Base-by-base conservation (phyloP, 1,284 basidiomycete genomes). In the Ceratobasidium sp. region DNA sequence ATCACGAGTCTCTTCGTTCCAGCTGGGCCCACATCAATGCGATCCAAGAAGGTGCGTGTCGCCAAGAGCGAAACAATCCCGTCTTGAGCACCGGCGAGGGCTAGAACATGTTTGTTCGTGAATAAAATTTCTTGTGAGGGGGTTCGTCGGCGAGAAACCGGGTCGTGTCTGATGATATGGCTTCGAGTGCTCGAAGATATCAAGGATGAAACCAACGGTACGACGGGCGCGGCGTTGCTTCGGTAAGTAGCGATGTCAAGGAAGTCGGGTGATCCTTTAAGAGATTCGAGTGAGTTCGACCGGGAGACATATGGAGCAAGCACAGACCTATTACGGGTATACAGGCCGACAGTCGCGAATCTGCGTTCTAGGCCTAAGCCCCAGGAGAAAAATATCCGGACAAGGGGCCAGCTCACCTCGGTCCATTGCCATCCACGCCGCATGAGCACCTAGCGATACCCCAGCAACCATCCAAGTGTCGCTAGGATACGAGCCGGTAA, bases 381-480 rank as follows among this genome's bases (percentile, higher is more conserved):
- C 43, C 36, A 12, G 9, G 3, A 26, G 32, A 14, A 39, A 23
- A 10, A 9, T 18, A 5, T 41, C 14, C 23, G 32, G 46, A 48
- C 2, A 5, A 18, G 45, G 21, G n/a, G 53, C 62, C n/a, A 16
- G 21, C 53, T 57, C 23, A 69, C 65, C 65, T 58, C 65, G 65
- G 30, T 69, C 65, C 39, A 69, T 58, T 16, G 65, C 50, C 41
- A 69, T 23, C 65, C 65, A 69, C 4, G 65, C 65, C 10, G 65
- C 65, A 30, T 67, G 65, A n/a, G 65, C 65, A 10, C 65, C 65
- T 18, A 69, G 41, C 36, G 65, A 69, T 46, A 69, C 30, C 2
- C 65, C 65, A 3, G 65, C 65, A 30, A 69, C 53, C 65, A 69
- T 69, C 65, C 65, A 69, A 4, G n/a, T 69, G 21, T 57, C 53